These are phyloP conservation scores for Amanita subjunquillea DNA, from an alignment of 768 basidiomycete species.

Conservation along the genomic window DNA sequence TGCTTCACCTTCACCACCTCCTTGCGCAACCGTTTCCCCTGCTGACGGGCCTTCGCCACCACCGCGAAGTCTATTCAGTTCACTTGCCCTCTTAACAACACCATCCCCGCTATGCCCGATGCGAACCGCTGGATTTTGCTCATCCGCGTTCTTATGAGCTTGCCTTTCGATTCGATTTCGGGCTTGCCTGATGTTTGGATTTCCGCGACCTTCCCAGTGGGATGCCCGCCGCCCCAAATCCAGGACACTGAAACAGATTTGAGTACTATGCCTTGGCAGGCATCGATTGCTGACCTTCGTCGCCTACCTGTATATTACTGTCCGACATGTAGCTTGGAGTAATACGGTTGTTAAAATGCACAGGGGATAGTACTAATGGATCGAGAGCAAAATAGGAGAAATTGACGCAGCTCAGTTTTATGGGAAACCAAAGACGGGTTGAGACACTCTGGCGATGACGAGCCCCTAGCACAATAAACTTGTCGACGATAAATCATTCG, in stretches of 20 bases:
- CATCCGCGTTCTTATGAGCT: slow-evolving; percentile 18
- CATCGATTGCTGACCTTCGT: slow-evolving; percentile 11
- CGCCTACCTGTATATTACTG: slow-evolving; percentile 16
- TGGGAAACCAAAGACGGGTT: neutral
- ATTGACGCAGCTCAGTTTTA: neutral
- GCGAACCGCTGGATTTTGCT: slow-evolving; percentile 18
- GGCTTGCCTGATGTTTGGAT: slow-evolving; percentile 15
- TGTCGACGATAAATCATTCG: too few relatives aligned
- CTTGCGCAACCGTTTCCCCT: neutral
- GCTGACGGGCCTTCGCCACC: neutral
- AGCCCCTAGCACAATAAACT: too few relatives aligned
- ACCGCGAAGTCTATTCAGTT: slow-evolving; percentile 13
- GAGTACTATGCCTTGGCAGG: too few relatives aligned
- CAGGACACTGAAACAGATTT: slow-evolving; percentile 11
- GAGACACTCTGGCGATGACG: neutral
- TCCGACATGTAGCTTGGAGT: slow-evolving; percentile 11
- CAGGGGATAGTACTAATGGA: neutral
- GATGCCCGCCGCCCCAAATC: slow-evolving; percentile 16
- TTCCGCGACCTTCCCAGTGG: slow-evolving; percentile 16
- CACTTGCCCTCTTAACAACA: slow-evolving; percentile 19
- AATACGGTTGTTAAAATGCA: neutral
- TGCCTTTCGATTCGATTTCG: slow-evolving; percentile 18
- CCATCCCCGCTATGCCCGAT: slow-evolving; percentile 16
- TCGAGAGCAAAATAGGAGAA: neutral
- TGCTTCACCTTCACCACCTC: neutral